phyloP scores from a whole-genome alignment of 1,284 basidiomycete genomes.

The Porogramme epimiltina region DNA sequence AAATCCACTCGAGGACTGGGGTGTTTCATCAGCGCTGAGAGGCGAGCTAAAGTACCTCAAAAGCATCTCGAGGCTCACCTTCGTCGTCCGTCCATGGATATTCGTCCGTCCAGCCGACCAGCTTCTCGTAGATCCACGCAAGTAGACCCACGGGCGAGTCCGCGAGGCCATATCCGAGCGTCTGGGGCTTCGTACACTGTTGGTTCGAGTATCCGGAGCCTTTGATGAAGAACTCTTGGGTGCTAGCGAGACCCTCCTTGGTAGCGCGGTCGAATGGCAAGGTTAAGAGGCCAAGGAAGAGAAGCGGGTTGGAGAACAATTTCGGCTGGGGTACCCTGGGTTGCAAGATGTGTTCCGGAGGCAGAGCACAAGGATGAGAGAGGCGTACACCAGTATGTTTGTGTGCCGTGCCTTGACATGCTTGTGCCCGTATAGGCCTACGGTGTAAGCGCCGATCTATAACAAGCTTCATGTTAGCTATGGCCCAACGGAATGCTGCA shows the following conservation, averaged over 20 bases:
- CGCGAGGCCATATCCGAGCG: conserved; percentile 52
- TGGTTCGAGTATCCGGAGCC: background rate
- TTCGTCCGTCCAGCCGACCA: conserved; percentile 51
- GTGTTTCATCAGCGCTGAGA: too few relatives aligned
- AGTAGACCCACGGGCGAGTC: conserved; percentile 60
- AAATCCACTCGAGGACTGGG: conserved; percentile 22
- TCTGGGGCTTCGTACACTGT: conserved; percentile 50
- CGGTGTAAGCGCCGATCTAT: conserved; percentile 41
- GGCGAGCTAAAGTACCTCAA: too few relatives aligned
- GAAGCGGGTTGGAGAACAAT: background rate
- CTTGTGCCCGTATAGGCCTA: background rate
- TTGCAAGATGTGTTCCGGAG: too few relatives aligned
- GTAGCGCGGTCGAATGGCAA: background rate
- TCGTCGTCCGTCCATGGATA: conserved; percentile 56
- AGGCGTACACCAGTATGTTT: conserved; percentile 9
- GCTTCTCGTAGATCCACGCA: conserved; percentile 63
- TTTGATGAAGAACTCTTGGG: background rate
- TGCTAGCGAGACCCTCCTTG: background rate
- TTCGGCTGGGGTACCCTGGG: conserved; percentile 5
- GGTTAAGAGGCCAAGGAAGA: background rate
- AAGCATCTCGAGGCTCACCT: conserved; percentile 36
- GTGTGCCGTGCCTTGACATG: conserved; percentile 26
- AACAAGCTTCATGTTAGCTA: conserved; percentile 28
- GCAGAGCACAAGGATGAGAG: too few relatives aligned
- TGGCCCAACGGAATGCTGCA: too few relatives aligned